A percentile compares a stretch with the other conserved stretches of the same genome.
Evolutionary conservation across 176 grass and related monocot species (phyloP).

Genomic region (Eleusine coracana): DNA sequence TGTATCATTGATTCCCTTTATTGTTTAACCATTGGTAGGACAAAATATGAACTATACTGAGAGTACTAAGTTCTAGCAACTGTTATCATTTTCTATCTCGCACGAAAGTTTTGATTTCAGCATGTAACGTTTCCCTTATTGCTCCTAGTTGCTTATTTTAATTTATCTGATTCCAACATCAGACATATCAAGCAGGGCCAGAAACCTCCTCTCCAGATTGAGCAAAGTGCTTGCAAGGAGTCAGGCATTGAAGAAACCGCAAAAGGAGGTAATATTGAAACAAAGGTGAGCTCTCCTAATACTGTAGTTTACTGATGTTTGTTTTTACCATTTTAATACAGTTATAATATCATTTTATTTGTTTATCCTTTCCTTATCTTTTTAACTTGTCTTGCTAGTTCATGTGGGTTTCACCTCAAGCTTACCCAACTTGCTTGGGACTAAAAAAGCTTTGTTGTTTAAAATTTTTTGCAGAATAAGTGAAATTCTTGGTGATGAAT

Average conservation of each 20-base stretch:
- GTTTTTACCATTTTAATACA: background rate
- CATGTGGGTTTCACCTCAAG: background rate
- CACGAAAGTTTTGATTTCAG: constrained; percentile 9
- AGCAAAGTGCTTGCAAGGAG: constrained; percentile 83
- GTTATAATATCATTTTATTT: background rate
- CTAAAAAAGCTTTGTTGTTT: background rate
- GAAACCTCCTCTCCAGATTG: constrained; percentile 78
- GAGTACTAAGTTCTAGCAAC: constrained; percentile 16
- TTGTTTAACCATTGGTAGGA: background rate
- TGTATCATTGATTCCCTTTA: background rate
- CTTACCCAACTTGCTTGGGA: background rate
- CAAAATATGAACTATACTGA: background rate
- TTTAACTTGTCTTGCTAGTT: background rate
- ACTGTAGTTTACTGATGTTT: constrained; percentile 30
- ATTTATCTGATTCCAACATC: constrained; percentile 81
- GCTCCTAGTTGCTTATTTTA: constrained; percentile 46
- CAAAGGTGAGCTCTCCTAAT: constrained; percentile 55
- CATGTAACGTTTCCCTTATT: constrained; percentile 25
- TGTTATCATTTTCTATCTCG: background rate
- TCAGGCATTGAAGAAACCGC: constrained; percentile 73
- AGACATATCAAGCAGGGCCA: constrained; percentile 95
- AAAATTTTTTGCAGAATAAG: constrained; percentile 66
- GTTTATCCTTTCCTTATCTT: background rate
- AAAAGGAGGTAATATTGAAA: constrained; percentile 70
- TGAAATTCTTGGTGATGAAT: constrained; percentile 69